Conservation (phyloP, 2,329 filamentous ascomycete species). For the Calonectria pteridis region DNA sequence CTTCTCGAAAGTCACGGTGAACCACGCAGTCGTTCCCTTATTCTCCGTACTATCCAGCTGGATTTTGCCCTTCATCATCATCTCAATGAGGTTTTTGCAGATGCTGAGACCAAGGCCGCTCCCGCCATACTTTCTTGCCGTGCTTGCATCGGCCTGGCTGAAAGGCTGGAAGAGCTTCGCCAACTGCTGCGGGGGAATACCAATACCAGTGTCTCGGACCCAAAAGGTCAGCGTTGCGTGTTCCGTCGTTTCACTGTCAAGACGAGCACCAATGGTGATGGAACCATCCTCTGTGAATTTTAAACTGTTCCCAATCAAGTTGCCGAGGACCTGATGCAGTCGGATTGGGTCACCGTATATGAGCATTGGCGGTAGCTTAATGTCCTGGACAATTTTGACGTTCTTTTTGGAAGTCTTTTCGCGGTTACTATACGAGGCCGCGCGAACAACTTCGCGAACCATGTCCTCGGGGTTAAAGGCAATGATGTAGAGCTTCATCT, state of each 20-base stretch:
- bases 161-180: conserved; percentile 93
- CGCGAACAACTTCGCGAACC: conserved; percentile 75
- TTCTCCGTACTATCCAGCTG: conserved; percentile 82
- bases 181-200: conserved; percentile 85
- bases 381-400: conserved; percentile 75
- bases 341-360: conserved; percentile 76
- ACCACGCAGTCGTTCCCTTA: conserved; percentile 79
- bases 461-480: conserved; percentile 77
- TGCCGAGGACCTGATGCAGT: conserved; percentile 78
- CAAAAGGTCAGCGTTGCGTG: conserved; percentile 84
- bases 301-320: conserved; percentile 91
- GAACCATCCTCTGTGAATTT: conserved; percentile 92
- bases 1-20: conserved; percentile 89
- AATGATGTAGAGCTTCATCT: conserved; percentile 83
- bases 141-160: conserved; percentile 91
- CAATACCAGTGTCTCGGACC: conserved; percentile 91
- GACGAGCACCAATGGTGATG: conserved; percentile 83
- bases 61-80: conserved; percentile 89
- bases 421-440: conserved; percentile 74
- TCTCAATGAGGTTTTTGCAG: conserved; percentile 93
- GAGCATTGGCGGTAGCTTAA: conserved; percentile 80
- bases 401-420: conserved; percentile 73
- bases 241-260: conserved; percentile 78
- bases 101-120: conserved; percentile 93
- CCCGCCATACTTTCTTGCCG: conserved; percentile 90